These are phyloP conservation scores for Ciborinia camelliae DNA, from an alignment of 2,329 filamentous ascomycete species.

Conservation along the genomic window DNA sequence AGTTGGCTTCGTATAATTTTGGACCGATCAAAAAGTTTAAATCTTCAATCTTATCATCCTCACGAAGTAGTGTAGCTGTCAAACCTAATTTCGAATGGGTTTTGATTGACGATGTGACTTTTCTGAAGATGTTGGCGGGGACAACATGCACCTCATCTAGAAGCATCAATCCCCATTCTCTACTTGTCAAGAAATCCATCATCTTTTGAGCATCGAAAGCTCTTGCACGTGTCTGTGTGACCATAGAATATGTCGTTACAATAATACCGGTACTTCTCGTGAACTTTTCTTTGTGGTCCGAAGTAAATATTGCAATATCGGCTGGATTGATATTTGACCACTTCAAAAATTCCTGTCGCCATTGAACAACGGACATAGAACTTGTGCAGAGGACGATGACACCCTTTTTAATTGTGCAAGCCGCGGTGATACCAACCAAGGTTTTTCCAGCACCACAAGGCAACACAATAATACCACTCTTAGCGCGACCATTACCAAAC, in stretches of 20 bases:
- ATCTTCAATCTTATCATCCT: conserved; percentile 98
- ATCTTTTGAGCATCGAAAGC: conserved; percentile 94
- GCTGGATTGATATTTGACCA: conserved; percentile 98
- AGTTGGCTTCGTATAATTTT: conserved; percentile 97
- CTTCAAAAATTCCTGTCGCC: conserved; percentile 93
- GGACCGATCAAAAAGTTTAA: conserved; percentile 96
- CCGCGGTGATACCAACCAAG: conserved; percentile 94
- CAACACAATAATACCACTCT: conserved; percentile 95
- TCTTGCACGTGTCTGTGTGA: conserved; percentile 82
- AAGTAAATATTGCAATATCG: conserved; percentile 92
- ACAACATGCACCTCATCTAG: conserved; percentile 98
- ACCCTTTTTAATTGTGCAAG: conserved; percentile 96
- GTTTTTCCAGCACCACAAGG: conserved; percentile 98
- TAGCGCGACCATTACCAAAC: conserved; percentile 97
- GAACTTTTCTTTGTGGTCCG: conserved; percentile 84
- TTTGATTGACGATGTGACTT: conserved; percentile 88
- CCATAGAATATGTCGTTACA: conserved; percentile 97
- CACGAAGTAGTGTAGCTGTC: conserved; percentile 88
- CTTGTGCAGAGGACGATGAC: conserved; percentile 94
- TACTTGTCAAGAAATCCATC: conserved; percentile 86
- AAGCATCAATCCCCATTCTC: conserved; percentile 97
- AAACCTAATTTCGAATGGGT: conserved; percentile 93
- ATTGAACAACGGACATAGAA: conserved; percentile 96
- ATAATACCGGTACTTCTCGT: conserved; percentile 90
- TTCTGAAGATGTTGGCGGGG: conserved; percentile 92